These are phyloP conservation scores for Gleditsia sinensis DNA, from an alignment of 306 rosid genomes.

Conservation along the genomic window DNA sequence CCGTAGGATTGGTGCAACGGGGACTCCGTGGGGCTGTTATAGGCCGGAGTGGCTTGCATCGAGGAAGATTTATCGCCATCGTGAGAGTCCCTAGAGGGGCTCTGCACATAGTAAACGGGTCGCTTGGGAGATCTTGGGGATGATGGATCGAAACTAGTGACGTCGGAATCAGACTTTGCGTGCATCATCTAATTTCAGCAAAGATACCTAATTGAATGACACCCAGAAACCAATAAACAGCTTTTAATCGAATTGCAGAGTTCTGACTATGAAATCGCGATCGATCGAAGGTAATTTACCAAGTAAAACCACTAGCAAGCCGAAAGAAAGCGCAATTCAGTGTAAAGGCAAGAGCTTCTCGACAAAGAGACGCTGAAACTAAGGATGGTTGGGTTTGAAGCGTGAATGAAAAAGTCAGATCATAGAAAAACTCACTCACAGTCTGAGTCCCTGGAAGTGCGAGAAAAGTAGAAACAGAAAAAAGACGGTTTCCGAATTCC, in stretches of 20 bases:
- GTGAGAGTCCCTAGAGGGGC: constrained; percentile 81
- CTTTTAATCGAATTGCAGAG: not conserved
- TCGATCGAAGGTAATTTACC: not conserved
- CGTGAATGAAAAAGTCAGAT: not conserved
- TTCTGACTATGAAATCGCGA: not conserved
- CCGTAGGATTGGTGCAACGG: constrained; percentile 73
- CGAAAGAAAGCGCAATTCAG: not conserved
- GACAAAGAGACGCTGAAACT: not conserved
- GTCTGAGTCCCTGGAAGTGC: not conserved
- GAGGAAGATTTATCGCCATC: constrained; percentile 74
- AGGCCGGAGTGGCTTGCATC: constrained; percentile 58
- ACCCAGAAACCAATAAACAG: constrained; percentile 25
- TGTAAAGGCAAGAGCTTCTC: not conserved
- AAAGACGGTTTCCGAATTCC: not conserved
- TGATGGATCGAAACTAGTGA: constrained; percentile 66
- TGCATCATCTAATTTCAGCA: constrained; percentile 50
- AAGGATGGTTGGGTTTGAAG: not conserved
- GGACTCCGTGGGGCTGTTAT: constrained; percentile 64
- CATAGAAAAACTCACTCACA: not conserved
- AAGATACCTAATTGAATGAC: constrained; percentile 24
- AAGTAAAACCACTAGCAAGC: not conserved
- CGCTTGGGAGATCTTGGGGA: constrained; percentile 73
- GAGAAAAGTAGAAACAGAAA: not conserved
- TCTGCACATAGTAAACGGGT: constrained; percentile 64
- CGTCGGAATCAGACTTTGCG: constrained; percentile 74